Percentiles rank a stretch among this genome's conserved stretches.
Conservation (phyloP, 116 monocot species). For the Trichopus zeylanicus region DNA sequence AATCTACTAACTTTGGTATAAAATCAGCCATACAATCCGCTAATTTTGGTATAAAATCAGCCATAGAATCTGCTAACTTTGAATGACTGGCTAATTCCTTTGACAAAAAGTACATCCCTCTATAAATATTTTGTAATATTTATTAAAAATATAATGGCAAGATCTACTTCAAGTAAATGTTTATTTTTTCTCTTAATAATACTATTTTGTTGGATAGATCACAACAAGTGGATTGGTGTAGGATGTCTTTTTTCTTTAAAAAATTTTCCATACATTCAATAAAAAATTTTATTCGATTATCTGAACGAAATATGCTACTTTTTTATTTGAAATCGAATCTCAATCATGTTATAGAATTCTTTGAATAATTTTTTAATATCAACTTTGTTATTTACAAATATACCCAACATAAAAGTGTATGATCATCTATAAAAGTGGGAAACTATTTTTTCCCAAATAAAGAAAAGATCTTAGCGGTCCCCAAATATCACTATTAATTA, state of each 20-base stretch:
- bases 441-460: not conserved
- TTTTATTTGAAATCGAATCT: not conserved
- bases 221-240: not conserved
- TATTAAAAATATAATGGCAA: not conserved
- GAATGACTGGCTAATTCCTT: too few relatives aligned
- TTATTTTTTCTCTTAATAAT: not conserved
- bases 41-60: too few relatives aligned
- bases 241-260: not conserved
- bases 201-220: not conserved
- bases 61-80: too few relatives aligned
- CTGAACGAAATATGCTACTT: not conserved
- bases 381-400: not conserved
- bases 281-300: not conserved
- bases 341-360: not conserved
- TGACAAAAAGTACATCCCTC: too few relatives aligned
- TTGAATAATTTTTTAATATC: not conserved
- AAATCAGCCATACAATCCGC: too few relatives aligned
- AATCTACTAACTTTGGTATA: too few relatives aligned
- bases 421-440: not conserved
- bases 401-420: not conserved
- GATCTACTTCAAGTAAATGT: not conserved
- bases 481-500: not conserved
- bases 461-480: not conserved
- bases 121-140: not conserved
- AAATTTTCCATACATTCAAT: not conserved